These are phyloP conservation scores for Rhizomucor miehei DNA, from an alignment of 371 early-diverging fungal species.

Conservation along the genomic window DNA sequence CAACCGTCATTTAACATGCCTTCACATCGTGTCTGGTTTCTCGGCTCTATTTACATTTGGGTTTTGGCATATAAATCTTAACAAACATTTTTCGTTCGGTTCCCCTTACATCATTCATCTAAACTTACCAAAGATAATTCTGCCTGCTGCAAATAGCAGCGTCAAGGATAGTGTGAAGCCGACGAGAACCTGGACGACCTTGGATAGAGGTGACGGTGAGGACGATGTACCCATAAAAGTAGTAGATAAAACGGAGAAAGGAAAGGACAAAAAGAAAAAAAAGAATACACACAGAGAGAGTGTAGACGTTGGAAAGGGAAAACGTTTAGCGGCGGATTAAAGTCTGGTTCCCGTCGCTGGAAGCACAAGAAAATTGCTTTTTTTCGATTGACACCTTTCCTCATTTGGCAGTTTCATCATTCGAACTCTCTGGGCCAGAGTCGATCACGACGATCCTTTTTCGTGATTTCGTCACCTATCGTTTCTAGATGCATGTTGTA, in stretches of 20 bases:
- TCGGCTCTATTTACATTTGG: constrained; percentile 3
- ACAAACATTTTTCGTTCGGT: too few relatives aligned
- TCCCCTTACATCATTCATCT: too few relatives aligned
- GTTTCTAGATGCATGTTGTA: too few relatives aligned
- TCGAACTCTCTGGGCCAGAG: not conserved
- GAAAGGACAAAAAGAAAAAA: constrained; percentile 3
- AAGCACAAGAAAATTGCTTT: not conserved
- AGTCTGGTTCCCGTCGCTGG: not conserved
- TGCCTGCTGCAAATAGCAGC: constrained; percentile 4
- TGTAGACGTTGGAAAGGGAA: too few relatives aligned
- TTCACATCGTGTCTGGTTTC: constrained; percentile 40
- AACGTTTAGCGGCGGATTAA: too few relatives aligned
- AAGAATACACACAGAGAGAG: not conserved
- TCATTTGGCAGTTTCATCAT: not conserved
- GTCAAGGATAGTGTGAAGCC: constrained; percentile 11
- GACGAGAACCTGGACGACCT: constrained; percentile 10
- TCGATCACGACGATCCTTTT: not conserved
- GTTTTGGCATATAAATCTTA: too few relatives aligned
- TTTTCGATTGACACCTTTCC: not conserved
- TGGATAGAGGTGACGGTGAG: constrained; percentile 15
- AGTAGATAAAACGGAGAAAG: constrained; percentile 4
- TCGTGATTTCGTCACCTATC: not conserved
- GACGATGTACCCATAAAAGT: constrained; percentile 11
- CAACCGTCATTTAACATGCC: constrained; percentile 49
- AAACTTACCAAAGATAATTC: constrained; percentile 8